phyloP scores from a whole-genome alignment of 495 filamentous ascomycete species.

The Talaromyces liani region DNA sequence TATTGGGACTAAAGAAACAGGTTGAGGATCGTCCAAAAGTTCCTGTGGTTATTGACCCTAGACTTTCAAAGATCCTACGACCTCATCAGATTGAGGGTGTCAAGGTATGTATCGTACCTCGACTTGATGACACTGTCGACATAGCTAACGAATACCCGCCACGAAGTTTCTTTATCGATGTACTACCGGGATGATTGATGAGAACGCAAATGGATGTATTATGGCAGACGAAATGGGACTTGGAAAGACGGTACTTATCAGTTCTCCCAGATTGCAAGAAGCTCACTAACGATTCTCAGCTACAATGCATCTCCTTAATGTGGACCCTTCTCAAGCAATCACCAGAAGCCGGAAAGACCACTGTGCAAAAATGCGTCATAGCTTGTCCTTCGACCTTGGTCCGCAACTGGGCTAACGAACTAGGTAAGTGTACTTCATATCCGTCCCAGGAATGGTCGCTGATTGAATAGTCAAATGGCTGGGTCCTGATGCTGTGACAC shows the following conservation, averaged over 20 bases:
- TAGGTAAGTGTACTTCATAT: slow-evolving; percentile 26
- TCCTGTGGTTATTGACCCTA: slow-evolving; percentile 94
- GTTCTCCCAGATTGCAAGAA: slow-evolving; percentile 3
- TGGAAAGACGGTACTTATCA: slow-evolving; percentile 70
- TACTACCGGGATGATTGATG: slow-evolving; percentile 88
- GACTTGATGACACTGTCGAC: neutral
- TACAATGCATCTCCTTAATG: slow-evolving; percentile 75
- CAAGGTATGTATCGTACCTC: slow-evolving; percentile 42
- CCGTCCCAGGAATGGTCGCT: neutral
- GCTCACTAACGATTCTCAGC: slow-evolving; percentile 34
- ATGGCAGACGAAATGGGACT: slow-evolving; percentile 99
- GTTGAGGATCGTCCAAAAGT: slow-evolving; percentile 76
- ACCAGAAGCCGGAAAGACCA: slow-evolving; percentile 83
- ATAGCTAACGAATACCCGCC: neutral
- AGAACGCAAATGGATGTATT: slow-evolving; percentile 93
- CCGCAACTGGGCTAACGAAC: slow-evolving; percentile 95
- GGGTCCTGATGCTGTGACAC: slow-evolving; percentile 80
- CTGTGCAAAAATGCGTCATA: slow-evolving; percentile 96
- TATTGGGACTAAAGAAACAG: slow-evolving; percentile 88
- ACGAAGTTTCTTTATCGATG: slow-evolving; percentile 80
- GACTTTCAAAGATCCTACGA: slow-evolving; percentile 80
- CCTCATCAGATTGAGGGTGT: slow-evolving; percentile 99
- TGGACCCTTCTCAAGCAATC: slow-evolving; percentile 97
- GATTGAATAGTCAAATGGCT: slow-evolving; percentile 73
- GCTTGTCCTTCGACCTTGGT: slow-evolving; percentile 98